Evolutionary conservation across 225 moss, liverwort and hornwort genomes (phyloP).

Genomic region (Physcomitrium patens): DNA sequence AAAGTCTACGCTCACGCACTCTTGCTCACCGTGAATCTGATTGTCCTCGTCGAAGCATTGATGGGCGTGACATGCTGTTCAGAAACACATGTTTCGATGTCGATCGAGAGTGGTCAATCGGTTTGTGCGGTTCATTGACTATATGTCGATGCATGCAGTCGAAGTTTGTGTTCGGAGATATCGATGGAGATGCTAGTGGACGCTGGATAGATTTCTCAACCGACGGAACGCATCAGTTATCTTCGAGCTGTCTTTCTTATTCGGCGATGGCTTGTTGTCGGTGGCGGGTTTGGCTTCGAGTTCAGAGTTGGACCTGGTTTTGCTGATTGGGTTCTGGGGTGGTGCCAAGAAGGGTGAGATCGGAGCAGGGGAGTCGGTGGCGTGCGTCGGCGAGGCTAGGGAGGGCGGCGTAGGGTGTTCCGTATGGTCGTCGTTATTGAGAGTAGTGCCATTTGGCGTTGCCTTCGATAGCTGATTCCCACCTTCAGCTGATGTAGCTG

Average conservation of each 20-base stretch:
- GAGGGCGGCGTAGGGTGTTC: neutral
- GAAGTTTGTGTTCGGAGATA: no score
- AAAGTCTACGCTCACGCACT: no score
- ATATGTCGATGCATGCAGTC: no score
- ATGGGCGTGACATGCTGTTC: no score
- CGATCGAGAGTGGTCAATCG: no score
- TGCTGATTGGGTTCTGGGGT: neutral
- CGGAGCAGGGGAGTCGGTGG: neutral
- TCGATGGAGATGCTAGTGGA: neutral
- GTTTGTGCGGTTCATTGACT: no score
- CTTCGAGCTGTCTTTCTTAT: constrained; percentile 17
- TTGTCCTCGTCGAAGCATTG: no score
- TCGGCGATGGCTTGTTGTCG: constrained; percentile 11
- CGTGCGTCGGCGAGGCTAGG: constrained; percentile 1
- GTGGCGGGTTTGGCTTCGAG: constrained; percentile 3
- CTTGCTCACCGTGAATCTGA: no score
- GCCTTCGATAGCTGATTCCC: no score
- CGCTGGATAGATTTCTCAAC: constrained; percentile 20
- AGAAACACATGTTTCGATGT: no score
- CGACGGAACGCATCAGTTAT: constrained; percentile 21
- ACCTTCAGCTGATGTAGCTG: no score
- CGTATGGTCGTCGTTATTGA: neutral
- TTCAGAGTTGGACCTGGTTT: constrained; percentile 10
- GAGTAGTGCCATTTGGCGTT: no score
- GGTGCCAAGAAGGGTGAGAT: neutral